phyloP scores from a whole-genome alignment of 176 grass and related monocot genomes.

The Carex pumila region DNA sequence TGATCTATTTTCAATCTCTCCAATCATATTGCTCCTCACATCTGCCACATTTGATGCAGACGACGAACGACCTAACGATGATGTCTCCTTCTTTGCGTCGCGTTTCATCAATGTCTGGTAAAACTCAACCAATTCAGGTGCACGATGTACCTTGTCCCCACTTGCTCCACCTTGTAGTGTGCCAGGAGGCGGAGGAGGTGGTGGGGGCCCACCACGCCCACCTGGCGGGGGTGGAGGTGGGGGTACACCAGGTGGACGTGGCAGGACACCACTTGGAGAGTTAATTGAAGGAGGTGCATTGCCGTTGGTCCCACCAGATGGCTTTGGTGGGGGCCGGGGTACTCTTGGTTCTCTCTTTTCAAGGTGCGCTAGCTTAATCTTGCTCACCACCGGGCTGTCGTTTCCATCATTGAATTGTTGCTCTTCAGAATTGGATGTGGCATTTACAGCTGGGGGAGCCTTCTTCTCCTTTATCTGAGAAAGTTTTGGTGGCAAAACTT shows the following conservation, averaged over 20 bases:
- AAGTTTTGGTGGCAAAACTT: slow-evolving; percentile 59
- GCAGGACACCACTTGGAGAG: slow-evolving; percentile 26
- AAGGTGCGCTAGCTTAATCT: slow-evolving; percentile 71
- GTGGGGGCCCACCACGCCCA: slow-evolving; percentile 40
- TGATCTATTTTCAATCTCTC: slow-evolving; percentile 92
- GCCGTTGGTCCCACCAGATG: slow-evolving; percentile 15
- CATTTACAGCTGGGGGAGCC: not conserved
- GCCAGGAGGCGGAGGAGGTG: slow-evolving; percentile 42
- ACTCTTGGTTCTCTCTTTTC: slow-evolving; percentile 86
- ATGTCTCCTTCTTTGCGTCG: slow-evolving; percentile 70
- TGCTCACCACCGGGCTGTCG: slow-evolving; percentile 46
- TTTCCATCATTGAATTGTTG: slow-evolving; percentile 49
- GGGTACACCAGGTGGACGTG: slow-evolving; percentile 47
- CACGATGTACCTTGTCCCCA: slow-evolving; percentile 82
- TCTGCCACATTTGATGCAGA: slow-evolving; percentile 51
- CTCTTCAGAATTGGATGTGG: slow-evolving; percentile 31
- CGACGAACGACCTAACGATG: slow-evolving; percentile 35
- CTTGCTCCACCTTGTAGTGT: slow-evolving; percentile 27
- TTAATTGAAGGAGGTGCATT: slow-evolving; percentile 33
- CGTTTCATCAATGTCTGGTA: slow-evolving; percentile 97
- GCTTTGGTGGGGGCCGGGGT: slow-evolving; percentile 57
- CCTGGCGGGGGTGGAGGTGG: slow-evolving; percentile 59
- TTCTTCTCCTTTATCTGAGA: slow-evolving; percentile 77
- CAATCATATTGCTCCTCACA: slow-evolving; percentile 81
- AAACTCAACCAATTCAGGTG: slow-evolving; percentile 79